Base-by-base conservation (phyloP, 1,139 yeast species). In the Kodamaea anthophila region DNA sequence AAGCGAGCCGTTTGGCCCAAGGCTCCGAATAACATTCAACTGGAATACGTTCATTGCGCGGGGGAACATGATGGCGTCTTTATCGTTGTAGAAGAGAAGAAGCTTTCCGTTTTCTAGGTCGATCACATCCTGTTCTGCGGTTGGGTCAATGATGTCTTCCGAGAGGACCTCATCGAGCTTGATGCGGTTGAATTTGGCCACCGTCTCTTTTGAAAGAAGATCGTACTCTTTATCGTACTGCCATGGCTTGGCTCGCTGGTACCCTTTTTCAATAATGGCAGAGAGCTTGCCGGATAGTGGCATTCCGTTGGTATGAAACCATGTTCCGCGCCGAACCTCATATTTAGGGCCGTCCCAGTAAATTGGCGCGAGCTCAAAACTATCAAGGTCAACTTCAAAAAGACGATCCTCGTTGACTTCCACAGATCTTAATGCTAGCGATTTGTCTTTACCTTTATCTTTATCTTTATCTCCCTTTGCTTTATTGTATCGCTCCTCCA, bases 311-410 rank as follows among this genome's bases (percentile, higher is more conserved):
- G 70, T 52, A 29, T 66, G 60, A 48, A 85, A 86, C 98, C 98
- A 88, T 1, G 77, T 54, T 0, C 96, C 96, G 30, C 97, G 59
- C 21, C 96, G 65, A 1, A 88, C 84, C 39, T 83, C 91, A 47
- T 77, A 91, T 1, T 65, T 59, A 0, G 96, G 94, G 1, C 97
- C 97, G 3, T 76, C 79, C 97, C 97, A 88, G 51, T 79, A 88
- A 0, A 80, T 70, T 0, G 97, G 94, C 1, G 59, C 42, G 42
- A 88, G 53, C 31, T 67, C 68, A 50, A 76, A 66, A 5, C 58
- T 52, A 2, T 51, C 41, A 16, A 88, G 40, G 45, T 85, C 74
- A 2, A 87, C 96, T 43, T 77, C 74, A 44, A 82, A 84, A 23
- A 88, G 57, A 18, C 74, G 71, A 45, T 88, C 98, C 44, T 86